Evolutionary conservation across 306 rosid genomes (phyloP).

Genomic region (Casuarina cunninghamiana): DNA sequence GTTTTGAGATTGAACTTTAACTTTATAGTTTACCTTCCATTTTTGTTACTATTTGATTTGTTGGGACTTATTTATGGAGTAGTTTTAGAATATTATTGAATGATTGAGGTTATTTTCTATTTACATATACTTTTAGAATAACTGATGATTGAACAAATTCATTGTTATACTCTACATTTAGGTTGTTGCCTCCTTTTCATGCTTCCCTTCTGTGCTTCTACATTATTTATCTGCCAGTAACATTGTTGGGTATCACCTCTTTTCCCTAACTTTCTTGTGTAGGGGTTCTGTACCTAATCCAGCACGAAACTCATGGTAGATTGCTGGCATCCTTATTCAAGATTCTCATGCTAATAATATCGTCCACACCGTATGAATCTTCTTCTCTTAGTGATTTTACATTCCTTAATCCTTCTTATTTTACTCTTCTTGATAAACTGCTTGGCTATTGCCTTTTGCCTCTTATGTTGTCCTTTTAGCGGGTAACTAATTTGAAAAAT

Average conservation of each 20-base stretch:
- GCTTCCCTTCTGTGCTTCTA: not conserved
- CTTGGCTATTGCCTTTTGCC: not conserved
- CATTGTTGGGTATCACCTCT: conserved; percentile 7
- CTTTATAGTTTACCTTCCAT: no score
- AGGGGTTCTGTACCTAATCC: conserved; percentile 79
- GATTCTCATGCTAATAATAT: conserved; percentile 76
- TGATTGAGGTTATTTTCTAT: no score
- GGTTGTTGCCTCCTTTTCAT: not conserved
- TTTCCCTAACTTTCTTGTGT: conserved; percentile 26
- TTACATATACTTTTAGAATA: no score
- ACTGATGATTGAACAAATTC: no score
- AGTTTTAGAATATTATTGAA: no score
- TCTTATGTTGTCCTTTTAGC: not conserved
- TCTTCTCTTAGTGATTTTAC: conserved; percentile 6
- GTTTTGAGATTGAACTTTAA: no score
- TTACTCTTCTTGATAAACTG: not conserved
- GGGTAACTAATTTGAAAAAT: not conserved
- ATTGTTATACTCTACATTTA: not conserved
- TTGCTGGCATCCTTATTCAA: conserved; percentile 81
- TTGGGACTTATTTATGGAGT: no score
- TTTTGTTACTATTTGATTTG: no score
- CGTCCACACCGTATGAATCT: conserved; percentile 80
- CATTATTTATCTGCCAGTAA: conserved; percentile 6
- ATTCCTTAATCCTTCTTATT: not conserved
- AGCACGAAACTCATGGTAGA: conserved; percentile 63